Conservation (phyloP, 1,139 yeast species). For the Pichia norvegensis region DNA sequence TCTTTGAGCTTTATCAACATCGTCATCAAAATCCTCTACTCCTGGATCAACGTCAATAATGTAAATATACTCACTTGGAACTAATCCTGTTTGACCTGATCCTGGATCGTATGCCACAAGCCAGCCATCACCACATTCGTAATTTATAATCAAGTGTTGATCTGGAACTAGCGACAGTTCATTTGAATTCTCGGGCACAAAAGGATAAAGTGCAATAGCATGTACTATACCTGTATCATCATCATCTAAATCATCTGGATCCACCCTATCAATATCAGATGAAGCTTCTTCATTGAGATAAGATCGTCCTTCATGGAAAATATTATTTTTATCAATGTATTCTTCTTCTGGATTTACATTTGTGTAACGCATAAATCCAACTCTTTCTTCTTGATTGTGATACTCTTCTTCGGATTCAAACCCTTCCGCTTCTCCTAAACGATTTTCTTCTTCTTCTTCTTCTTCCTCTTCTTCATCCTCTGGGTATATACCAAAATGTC, state of each 20-base stretch:
- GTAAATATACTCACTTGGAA: conserved; percentile 91
- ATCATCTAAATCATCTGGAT: conserved; percentile 3
- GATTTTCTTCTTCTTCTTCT: conserved; percentile 5
- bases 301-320: neutral
- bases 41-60: conserved; percentile 27
- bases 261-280: neutral
- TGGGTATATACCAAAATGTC: conserved; percentile 47
- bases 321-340: neutral
- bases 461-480: conserved; percentile 10
- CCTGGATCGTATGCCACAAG: conserved; percentile 81
- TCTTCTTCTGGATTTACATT: neutral
- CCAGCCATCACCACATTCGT: conserved; percentile 98
- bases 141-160: conserved; percentile 76
- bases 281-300: neutral
- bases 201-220: conserved; percentile 74
- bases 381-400: conserved; percentile 1
- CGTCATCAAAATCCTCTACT: conserved; percentile 9
- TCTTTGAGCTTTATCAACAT: conserved; percentile 11
- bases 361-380: neutral
- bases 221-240: conserved; percentile 26
- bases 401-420: conserved; percentile 16
- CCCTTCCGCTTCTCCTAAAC: conserved; percentile 9
- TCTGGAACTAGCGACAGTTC: conserved; percentile 76
- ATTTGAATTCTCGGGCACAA: conserved; percentile 87
- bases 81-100: conserved; percentile 81